Base-by-base conservation (phyloP, 345 rosid species). In the Arabidopsis suecica region DNA sequence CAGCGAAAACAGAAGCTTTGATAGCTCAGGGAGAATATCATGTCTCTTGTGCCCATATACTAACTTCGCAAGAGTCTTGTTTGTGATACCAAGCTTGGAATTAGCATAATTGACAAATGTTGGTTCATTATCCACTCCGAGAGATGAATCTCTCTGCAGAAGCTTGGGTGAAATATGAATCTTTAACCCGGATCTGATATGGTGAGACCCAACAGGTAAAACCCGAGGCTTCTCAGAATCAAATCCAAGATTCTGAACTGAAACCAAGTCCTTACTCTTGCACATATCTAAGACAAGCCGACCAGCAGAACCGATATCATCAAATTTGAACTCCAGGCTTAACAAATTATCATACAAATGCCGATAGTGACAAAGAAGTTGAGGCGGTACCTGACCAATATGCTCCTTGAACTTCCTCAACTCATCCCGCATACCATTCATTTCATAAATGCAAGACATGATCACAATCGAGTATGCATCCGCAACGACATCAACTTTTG, bases 401-500 rank as follows among this genome's bases (percentile, higher is more conserved):
- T 79, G 68, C 75, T 76, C 84, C 82, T 87, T 89, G 14, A 86
- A 81, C 80, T 86, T 91, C 78, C 74, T 90, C 68, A 94, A 64
- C 84, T 89, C 99, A 76, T 86, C 88, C 54, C 93, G 78, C 75
- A 78, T 90, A 20, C 85, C 92, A 81, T 90, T 91, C 85, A 86
- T 88, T 74, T 88, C 93, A 69, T 88, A 85, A 71, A 94, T 45
- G 68, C 58, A 83, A 9, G 89, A 86, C 79, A 89, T 82, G 18
- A 83, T 71, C 75, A 81, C 77, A 66, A 91, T 78, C 16, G 97
- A 82, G 58, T 83, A 80, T 28, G 86, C 95, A 86, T 94, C 96
- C n/a, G 96, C 97, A 74, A 84, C 30, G 13, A 92, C 82, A 14
- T 81, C 83, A 0, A 67, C 69, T 73, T 33, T 75, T 1, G 97